Base-by-base conservation (phyloP, 1,284 basidiomycete genomes). In the Ustilago cynodontis region DNA sequence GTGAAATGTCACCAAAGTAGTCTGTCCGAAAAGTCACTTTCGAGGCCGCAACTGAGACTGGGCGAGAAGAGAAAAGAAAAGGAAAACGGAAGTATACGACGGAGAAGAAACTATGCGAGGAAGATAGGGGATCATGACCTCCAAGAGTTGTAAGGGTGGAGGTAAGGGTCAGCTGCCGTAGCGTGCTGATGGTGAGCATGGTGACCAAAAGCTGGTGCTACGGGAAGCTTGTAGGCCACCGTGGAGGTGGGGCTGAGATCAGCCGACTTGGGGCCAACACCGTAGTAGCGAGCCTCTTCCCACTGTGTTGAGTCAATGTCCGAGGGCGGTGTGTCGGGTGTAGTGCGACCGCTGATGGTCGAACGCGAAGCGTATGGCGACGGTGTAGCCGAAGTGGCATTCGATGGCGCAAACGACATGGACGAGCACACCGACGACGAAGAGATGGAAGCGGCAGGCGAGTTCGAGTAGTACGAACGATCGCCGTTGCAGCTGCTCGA, bases 251-350 rank as follows among this genome's bases (percentile, higher is more conserved):
- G 65, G 49, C 65, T 68, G 31, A 63, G 45, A 5, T 63, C 65
- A 16, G 47, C 10, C 7, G 39, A 20, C 49, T 71, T 67, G 62
- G 49, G 28, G n/a, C 33, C 56, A 18, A 55, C 54, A 24, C 60
- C 64, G 41, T 79, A 79, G 55, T 53, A 71, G 49, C 70, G 54
- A 14, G 77, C 70, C 1, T 76, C 67, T 28, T 73, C 71, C 58
- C 68, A 77, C 53, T 68, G 66, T 16, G 60, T 39, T 45, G 56
- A 35, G 47, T 70, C 68, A 8, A 84, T 29, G 47, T 85, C 84
- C 24, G 79, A 81, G 7, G 78, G 57, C 1, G 83, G 82, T 6
- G 83, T 84, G 47, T 83, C 76, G 11, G 84, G 83, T 9, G 84
- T 82, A n/a, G 77, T 78, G 45, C 77, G 71, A 55, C 83, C 83